Conservation (phyloP, 371 early-diverging fungal species). For the Saksenaea oblongispora region DNA sequence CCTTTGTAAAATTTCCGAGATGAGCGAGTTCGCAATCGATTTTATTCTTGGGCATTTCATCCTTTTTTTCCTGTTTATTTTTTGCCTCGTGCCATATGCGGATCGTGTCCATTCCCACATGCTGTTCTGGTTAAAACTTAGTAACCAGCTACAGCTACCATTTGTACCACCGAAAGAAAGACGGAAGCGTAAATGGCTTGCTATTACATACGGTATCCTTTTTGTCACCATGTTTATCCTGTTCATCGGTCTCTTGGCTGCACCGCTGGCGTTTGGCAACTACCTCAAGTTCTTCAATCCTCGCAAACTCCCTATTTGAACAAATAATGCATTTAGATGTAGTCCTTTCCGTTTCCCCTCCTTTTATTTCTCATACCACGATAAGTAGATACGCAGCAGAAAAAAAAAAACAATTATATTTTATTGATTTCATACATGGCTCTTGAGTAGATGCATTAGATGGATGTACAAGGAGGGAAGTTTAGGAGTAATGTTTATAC, state of each 20-base stretch:
- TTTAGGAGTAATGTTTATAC: constrained; percentile 15
- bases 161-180: constrained; percentile 72
- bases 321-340: background rate
- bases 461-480: background rate
- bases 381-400: background rate
- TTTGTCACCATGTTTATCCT: constrained; percentile 62
- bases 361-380: background rate
- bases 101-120: constrained; percentile 82
- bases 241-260: constrained; percentile 63
- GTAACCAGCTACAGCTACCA: constrained; percentile 76
- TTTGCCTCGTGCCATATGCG: constrained; percentile 72
- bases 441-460: background rate
- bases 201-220: constrained; percentile 71
- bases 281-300: constrained; percentile 26
- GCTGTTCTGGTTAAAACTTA: constrained; percentile 83
- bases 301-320: constrained; percentile 31
- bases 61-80: constrained; percentile 68
- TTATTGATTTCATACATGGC: constrained; percentile 3
- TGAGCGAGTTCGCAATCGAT: constrained; percentile 82
- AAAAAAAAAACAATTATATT: background rate
- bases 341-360: background rate
- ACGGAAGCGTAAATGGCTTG: constrained; percentile 60
- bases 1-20: constrained; percentile 85
- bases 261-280: constrained; percentile 53
- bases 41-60: constrained; percentile 80